A percentile compares a stretch with the other conserved stretches of the same genome.
Conservation (phyloP, 2,329 filamentous ascomycete species). For the Dichotomopilus funicola region DNA sequence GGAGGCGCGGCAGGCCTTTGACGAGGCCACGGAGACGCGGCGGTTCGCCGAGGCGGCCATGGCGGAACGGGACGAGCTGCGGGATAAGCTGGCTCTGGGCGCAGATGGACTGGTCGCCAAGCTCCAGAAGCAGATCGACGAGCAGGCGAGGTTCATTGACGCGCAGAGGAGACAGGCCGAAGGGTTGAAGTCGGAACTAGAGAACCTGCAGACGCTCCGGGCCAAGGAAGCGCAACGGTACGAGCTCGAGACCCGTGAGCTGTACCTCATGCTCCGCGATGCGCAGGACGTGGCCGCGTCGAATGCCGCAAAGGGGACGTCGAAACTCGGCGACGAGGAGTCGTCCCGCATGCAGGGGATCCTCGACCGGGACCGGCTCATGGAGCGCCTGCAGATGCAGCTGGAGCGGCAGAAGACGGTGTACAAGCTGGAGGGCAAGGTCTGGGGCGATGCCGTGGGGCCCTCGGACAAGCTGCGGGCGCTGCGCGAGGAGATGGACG, state of each 20-base stretch:
- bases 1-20: constrained; percentile 83
- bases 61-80: constrained; percentile 94
- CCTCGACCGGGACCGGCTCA: constrained; percentile 82
- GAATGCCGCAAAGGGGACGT: constrained; percentile 55
- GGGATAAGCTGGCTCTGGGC: constrained; percentile 77
- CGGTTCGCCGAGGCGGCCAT: constrained; percentile 94
- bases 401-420: constrained; percentile 96
- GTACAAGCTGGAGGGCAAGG: constrained; percentile 89
- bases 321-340: constrained; percentile 55
- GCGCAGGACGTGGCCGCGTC: constrained; percentile 93
- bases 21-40: constrained; percentile 83
- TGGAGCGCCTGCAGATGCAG: constrained; percentile 91
- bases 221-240: constrained; percentile 90
- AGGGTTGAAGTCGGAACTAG: constrained; percentile 79
- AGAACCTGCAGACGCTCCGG: constrained; percentile 76
- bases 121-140: constrained; percentile 87
- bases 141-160: constrained; percentile 85
- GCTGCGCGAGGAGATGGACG: constrained; percentile 90
- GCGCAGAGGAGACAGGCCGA: constrained; percentile 82
- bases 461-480: constrained; percentile 90
- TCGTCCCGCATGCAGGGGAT: constrained; percentile 82
- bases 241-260: constrained; percentile 89
- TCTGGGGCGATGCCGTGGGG: constrained; percentile 74
- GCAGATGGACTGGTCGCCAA: constrained; percentile 91
- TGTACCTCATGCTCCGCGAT: constrained; percentile 97